These are phyloP conservation scores for Yarrowia bubula DNA, from an alignment of 805 yeast genomes.

Conservation along the genomic window DNA sequence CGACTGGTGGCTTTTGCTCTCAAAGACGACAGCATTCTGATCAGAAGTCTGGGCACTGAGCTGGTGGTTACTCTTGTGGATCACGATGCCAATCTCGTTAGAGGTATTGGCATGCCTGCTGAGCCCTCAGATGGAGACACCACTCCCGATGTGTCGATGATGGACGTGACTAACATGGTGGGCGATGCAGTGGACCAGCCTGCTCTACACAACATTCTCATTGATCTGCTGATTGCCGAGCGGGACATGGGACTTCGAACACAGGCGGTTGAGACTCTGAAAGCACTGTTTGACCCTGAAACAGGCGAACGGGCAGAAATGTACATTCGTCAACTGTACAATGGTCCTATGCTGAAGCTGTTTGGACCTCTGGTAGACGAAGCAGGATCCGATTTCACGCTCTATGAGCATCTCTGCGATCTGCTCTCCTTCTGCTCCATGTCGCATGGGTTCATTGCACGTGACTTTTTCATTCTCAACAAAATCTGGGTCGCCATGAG, in stretches of 20 bases:
- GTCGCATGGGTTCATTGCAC: conserved; percentile 60
- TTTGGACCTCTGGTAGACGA: neutral
- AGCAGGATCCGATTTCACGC: neutral
- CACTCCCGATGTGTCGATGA: conserved; percentile 8
- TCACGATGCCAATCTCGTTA: conserved; percentile 68
- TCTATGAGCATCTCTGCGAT: conserved; percentile 60
- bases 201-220: conserved; percentile 39
- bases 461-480: conserved; percentile 62
- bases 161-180: conserved; percentile 1
- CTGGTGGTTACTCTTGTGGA: conserved; percentile 76
- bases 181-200: conserved; percentile 22
- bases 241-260: conserved; percentile 68
- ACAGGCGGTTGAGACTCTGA: conserved; percentile 81
- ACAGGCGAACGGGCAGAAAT: neutral
- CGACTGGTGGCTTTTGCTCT: conserved; percentile 71
- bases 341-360: neutral
- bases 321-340: conserved; percentile 8
- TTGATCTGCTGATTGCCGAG: conserved; percentile 61
- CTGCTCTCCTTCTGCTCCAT: conserved; percentile 63
- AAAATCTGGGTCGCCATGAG: conserved; percentile 57
- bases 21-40: conserved; percentile 47
- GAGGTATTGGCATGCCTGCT: conserved; percentile 20
- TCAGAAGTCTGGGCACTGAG: conserved; percentile 74
- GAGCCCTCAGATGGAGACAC: neutral
- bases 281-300: conserved; percentile 63